Evolutionary conservation across 768 basidiomycete genomes (phyloP).

Genomic region (Amylocystis lapponica): DNA sequence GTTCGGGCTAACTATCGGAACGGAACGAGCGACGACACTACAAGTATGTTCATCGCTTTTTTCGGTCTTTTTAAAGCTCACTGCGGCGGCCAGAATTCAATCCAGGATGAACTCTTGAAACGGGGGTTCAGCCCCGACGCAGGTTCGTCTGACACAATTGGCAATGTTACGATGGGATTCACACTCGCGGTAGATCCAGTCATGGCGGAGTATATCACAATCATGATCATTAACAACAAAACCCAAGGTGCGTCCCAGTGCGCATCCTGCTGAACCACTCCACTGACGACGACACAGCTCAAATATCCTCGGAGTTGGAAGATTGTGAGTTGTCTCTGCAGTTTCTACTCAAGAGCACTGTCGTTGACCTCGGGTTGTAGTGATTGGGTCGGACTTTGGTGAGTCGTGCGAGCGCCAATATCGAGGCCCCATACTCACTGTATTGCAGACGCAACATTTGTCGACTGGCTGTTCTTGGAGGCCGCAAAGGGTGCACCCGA

Average conservation of each 20-base stretch:
- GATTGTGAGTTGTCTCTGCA: conserved; percentile 46
- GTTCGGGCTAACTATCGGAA: conserved; percentile 74
- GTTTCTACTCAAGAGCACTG: not conserved
- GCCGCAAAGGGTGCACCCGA: conserved; percentile 66
- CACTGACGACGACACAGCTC: conserved; percentile 44
- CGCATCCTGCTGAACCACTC: not conserved
- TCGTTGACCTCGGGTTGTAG: conserved; percentile 20
- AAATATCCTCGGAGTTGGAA: conserved; percentile 84
- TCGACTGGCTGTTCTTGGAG: conserved; percentile 83
- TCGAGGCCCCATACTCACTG: conserved; percentile 10
- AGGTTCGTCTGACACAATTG: conserved; percentile 41
- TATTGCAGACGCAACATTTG: conserved; percentile 68
- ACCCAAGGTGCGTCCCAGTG: conserved; percentile 48
- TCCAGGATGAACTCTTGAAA: conserved; percentile 75
- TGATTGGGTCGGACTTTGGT: conserved; percentile 85
- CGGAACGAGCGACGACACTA: conserved; percentile 65
- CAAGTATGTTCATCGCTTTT: conserved; percentile 42
- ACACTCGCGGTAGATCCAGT: conserved; percentile 54
- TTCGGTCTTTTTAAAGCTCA: conserved; percentile 3
- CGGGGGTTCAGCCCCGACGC: conserved; percentile 71
- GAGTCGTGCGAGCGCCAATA: conserved; percentile 15
- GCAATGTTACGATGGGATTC: not conserved
- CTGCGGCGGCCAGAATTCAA: conserved; percentile 49
- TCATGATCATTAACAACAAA: conserved; percentile 94
- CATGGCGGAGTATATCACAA: conserved; percentile 93